Conservation (phyloP, 1,284 basidiomycete genomes). For the Austroboletus novae-zelandiae region DNA sequence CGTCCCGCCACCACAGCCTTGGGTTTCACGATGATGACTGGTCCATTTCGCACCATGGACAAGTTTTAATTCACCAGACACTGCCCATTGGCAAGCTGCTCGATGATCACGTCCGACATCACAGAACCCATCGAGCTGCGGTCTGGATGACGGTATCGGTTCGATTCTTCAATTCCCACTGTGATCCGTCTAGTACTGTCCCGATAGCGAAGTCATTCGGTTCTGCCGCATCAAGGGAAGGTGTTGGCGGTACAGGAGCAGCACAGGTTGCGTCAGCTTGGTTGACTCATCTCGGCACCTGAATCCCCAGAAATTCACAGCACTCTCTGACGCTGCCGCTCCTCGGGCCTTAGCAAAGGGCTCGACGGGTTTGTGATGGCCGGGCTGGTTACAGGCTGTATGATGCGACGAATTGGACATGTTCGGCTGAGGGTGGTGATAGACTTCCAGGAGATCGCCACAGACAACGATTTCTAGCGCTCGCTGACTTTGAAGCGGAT, state of each 20-base stretch:
- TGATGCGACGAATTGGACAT: not conserved
- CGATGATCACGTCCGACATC: too few relatives aligned
- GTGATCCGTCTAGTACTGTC: not conserved
- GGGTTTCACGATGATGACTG: too few relatives aligned
- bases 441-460: slow-evolving; percentile 11
- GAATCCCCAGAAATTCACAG: slow-evolving; percentile 2
- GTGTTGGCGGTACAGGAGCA: not conserved
- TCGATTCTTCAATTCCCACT: too few relatives aligned
- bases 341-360: not conserved
- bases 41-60: too few relatives aligned
- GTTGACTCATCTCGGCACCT: slow-evolving; percentile 20
- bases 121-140: too few relatives aligned
- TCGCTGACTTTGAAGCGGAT: slow-evolving; percentile 33
- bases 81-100: too few relatives aligned
- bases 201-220: too few relatives aligned
- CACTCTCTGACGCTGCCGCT: not conserved
- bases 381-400: not conserved
- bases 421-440: not conserved
- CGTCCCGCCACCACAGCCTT: too few relatives aligned
- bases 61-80: too few relatives aligned
- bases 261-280: slow-evolving; percentile 17
- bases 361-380: not conserved
- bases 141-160: too few relatives aligned
- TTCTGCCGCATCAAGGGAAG: too few relatives aligned
- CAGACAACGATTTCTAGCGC: not conserved